A percentile compares a stretch with the other conserved stretches of the same genome.
These are phyloP conservation scores for Stylosanthes scabra DNA, from an alignment of 331 rosid species.

Conservation along the genomic window DNA sequence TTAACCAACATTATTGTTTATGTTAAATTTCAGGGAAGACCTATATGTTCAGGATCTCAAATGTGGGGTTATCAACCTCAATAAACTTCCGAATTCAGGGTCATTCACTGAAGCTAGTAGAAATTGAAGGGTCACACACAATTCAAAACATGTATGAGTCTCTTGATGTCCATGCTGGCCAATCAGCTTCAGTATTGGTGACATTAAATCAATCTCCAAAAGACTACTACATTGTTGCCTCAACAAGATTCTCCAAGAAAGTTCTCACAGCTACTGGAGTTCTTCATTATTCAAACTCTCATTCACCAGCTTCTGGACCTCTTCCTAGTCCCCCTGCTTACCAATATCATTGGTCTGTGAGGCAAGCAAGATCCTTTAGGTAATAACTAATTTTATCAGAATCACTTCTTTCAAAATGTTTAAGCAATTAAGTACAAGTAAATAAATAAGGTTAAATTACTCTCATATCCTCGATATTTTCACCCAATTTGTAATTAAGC, in stretches of 20 bases:
- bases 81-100: slow-evolving; percentile 90
- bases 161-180: slow-evolving; percentile 96
- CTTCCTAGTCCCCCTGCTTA: slow-evolving; percentile 71
- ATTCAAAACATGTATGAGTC: slow-evolving; percentile 78
- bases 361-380: slow-evolving; percentile 96
- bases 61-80: slow-evolving; percentile 86
- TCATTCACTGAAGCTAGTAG: slow-evolving; percentile 78
- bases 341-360: slow-evolving; percentile 78
- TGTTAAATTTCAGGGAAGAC: slow-evolving; percentile 75
- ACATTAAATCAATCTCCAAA: slow-evolving; percentile 79
- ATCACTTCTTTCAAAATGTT: background rate
- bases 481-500: too few relatives aligned
- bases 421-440: too few relatives aligned
- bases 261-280: slow-evolving; percentile 69
- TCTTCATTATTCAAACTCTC: slow-evolving; percentile 87
- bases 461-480: too few relatives aligned
- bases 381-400: slow-evolving; percentile 14
- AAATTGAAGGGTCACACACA: slow-evolving; percentile 91
- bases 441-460: too few relatives aligned
- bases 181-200: slow-evolving; percentile 75
- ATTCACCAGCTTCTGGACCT: slow-evolving; percentile 75
- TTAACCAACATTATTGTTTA: slow-evolving; percentile 3
- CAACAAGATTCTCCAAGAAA: slow-evolving; percentile 71
- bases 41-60: slow-evolving; percentile 86
- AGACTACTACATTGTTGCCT: slow-evolving; percentile 87